Conservation (phyloP, 2,329 filamentous ascomycete genomes). For the Hymenoscyphus occultus region DNA sequence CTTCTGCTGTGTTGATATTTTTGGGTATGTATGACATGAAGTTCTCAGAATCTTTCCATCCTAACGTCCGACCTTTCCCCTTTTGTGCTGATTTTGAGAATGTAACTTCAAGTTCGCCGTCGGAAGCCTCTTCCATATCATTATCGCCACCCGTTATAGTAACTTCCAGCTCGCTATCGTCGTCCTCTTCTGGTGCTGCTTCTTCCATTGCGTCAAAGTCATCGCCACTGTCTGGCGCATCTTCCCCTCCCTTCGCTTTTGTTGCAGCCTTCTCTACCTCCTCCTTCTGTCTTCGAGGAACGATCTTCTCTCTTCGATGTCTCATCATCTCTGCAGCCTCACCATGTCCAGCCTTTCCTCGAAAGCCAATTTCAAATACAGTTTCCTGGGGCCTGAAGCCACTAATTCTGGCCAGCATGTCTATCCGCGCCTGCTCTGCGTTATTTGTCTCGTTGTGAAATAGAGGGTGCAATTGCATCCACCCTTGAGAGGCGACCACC, state of each 20-base stretch:
- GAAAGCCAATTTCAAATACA: constrained; percentile 88
- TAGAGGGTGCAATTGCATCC: constrained; percentile 73
- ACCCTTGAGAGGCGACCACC: constrained; percentile 65
- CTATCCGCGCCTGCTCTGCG: constrained; percentile 69
- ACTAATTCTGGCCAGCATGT: constrained; percentile 86
- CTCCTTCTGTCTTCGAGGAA: constrained; percentile 46
- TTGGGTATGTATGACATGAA: constrained; percentile 97
- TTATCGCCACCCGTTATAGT: constrained; percentile 36
- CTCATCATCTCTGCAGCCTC: constrained; percentile 76
- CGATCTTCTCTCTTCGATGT: constrained; percentile 66
- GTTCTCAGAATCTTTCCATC: constrained; percentile 80
- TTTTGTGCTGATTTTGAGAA: constrained; percentile 58
- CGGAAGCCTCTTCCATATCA: constrained; percentile 58
- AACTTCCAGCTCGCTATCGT: constrained; percentile 39
- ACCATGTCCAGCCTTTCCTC: constrained; percentile 58
- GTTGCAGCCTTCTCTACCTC: constrained; percentile 42
- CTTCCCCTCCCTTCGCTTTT: constrained; percentile 35
- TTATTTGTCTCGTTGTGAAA: constrained; percentile 69
- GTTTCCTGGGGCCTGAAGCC: constrained; percentile 88
- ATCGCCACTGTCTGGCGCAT: constrained; percentile 21
- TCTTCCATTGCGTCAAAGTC: constrained; percentile 28
- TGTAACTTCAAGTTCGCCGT: constrained; percentile 65
- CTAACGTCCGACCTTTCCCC: constrained; percentile 54
- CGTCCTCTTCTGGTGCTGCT: constrained; percentile 35
- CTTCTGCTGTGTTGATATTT: constrained; percentile 76